Base-by-base conservation (phyloP, 2,329 filamentous ascomycete genomes). In the Pyrenophora seminiperda region DNA sequence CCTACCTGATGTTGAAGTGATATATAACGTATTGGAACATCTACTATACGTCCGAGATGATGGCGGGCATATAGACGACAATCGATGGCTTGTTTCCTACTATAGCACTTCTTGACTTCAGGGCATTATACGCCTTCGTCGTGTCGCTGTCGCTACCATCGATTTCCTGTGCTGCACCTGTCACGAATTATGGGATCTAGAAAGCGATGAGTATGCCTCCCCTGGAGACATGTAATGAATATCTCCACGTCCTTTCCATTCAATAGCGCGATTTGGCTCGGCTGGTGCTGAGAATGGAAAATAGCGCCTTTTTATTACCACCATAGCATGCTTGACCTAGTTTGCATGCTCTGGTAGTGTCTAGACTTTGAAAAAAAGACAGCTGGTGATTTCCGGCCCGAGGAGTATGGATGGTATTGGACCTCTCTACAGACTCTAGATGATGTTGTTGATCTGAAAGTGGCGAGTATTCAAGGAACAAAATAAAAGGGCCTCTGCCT, bases 341-440 rank as follows among this genome's bases (percentile, higher is more conserved):
- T 72, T 1, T 81, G 74, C 73, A 77, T 73, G 70, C 77, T 77
- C 40, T 81, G 79, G 79, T 78, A 81, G 62, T 75, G 72, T 34
- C 67, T 76, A 33, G 71, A 79, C 52, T 69, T 68, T 41, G 54
- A 62, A 34, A 68, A 68, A 70, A 15, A 67, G 78, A 5, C 70
- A 73, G 48, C 62, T 72, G 47, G 70, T 69, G 34, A 76, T 81
- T 53, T 67, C 67, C 2, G 67, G 67, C 13, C 78, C 78, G 3
- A 79, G 77, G 15, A 9, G 10, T 13, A 10, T 72, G 62, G 10
- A 79, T 78, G 27, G 70, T 77, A 58, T 60, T 20, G 58, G 60
- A 7, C 54, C 44, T 19, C 44, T 19, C 41, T 40, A 20, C 60
- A 64, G 46, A 62, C 41, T n/a, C 43, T 70, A 38, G 62, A 67